phyloP scores from a whole-genome alignment of 2,329 filamentous ascomycete genomes.

The Juglanconis sp. region DNA sequence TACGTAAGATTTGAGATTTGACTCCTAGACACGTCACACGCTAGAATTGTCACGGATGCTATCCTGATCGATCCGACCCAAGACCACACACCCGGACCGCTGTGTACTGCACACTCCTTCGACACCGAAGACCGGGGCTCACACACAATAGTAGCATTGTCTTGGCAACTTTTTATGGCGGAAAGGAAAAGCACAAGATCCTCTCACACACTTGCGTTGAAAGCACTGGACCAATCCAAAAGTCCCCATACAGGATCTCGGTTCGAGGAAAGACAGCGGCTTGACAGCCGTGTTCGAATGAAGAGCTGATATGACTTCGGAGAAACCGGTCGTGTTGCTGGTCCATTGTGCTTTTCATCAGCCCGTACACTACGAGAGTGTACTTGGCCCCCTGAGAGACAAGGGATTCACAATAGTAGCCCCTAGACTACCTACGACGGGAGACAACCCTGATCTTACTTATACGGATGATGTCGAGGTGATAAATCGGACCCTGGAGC shows the following conservation, averaged over 20 bases:
- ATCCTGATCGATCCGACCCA: not conserved
- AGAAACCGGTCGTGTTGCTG: slow-evolving; percentile 11
- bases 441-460: not conserved
- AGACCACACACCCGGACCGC: not conserved
- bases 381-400: not conserved
- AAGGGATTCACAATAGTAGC: not conserved
- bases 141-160: too few relatives aligned
- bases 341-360: slow-evolving; percentile 6
- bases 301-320: not conserved
- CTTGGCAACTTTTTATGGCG: too few relatives aligned
- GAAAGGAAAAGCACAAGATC: too few relatives aligned
- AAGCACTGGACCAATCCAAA: not conserved
- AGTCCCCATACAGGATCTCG: too few relatives aligned
- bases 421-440: slow-evolving; percentile 4
- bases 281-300: not conserved
- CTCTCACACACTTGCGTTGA: not conserved
- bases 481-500: not conserved
- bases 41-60: too few relatives aligned
- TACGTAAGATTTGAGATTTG: too few relatives aligned
- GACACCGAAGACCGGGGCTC: too few relatives aligned
- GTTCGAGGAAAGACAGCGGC: not conserved
- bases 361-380: slow-evolving; percentile 2
- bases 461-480: slow-evolving; percentile 6
- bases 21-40: too few relatives aligned
- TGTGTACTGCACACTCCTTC: too few relatives aligned